Conservation (phyloP, 441 rosid species). For the Capsella rubella region DNA sequence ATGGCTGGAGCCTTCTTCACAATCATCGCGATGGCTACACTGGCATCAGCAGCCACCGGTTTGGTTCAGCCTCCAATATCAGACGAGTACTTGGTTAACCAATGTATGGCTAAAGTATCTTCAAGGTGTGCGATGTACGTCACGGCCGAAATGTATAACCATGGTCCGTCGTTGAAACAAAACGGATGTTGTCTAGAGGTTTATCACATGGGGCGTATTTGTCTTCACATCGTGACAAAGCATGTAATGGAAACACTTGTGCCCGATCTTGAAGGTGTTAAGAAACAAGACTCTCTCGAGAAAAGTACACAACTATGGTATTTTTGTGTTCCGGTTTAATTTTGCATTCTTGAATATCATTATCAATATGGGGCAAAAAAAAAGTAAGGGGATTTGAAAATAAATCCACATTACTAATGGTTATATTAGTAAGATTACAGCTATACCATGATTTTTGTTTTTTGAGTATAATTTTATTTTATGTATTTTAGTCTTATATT, state of each 20-base stretch:
- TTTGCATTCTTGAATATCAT: background rate
- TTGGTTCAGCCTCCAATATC: constrained; percentile 24
- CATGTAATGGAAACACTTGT: constrained; percentile 17
- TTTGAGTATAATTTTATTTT: background rate
- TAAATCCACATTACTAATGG: background rate
- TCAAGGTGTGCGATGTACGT: constrained; percentile 41
- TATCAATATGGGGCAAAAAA: background rate
- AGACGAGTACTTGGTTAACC: constrained; percentile 10
- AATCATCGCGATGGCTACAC: background rate
- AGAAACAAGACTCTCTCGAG: constrained; percentile 4
- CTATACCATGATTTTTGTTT: background rate
- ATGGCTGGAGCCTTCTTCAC: constrained; percentile 10
- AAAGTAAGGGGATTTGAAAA: background rate
- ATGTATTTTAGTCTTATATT: background rate
- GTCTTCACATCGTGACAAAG: constrained; percentile 29
- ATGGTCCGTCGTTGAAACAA: constrained; percentile 33
- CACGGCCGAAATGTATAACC: constrained; percentile 27
- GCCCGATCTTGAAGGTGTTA: constrained; percentile 21
- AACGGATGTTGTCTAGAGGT: constrained; percentile 36
- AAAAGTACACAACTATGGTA: constrained; percentile 32
- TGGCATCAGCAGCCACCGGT: constrained; percentile 17
- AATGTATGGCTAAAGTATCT: constrained; percentile 30
- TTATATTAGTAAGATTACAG: background rate
- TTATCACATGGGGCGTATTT: constrained; percentile 36
- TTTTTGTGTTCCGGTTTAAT: constrained; percentile 40